phyloP scores from a whole-genome alignment of 306 rosid species.

The Cicer yamashitae region DNA sequence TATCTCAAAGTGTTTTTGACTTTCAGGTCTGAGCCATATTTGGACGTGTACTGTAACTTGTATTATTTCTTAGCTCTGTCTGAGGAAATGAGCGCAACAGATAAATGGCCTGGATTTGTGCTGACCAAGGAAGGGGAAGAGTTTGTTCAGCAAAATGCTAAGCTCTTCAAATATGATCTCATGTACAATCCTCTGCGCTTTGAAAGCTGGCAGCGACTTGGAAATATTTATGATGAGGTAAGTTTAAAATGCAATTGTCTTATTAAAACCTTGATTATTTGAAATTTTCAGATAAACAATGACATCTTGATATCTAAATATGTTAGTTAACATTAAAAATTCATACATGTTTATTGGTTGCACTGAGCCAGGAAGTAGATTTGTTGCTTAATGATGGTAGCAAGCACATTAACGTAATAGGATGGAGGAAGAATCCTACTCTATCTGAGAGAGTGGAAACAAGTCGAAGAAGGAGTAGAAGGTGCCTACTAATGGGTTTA shows the following conservation, averaged over 20 bases:
- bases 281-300: constrained; percentile 28
- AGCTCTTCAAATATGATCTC: constrained; percentile 89
- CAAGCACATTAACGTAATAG: constrained; percentile 89
- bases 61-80: constrained; percentile 92
- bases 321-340: constrained; percentile 24
- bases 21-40: constrained; percentile 90
- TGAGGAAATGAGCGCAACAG: constrained; percentile 97
- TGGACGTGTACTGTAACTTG: constrained; percentile 88
- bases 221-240: constrained; percentile 93
- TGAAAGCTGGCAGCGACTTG: constrained; percentile 97
- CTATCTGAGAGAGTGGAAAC: constrained; percentile 89
- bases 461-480: constrained; percentile 95
- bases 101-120: constrained; percentile 98
- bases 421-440: constrained; percentile 87
- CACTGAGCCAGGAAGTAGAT: constrained; percentile 84
- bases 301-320: constrained; percentile 36
- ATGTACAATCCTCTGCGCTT: constrained; percentile 84
- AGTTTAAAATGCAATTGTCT: constrained; percentile 38
- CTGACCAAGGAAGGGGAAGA: constrained; percentile 97
- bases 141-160: constrained; percentile 89
- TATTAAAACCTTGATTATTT: constrained; percentile 26
- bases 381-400: constrained; percentile 96
- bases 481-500: constrained; percentile 93
- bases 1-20: constrained; percentile 44
- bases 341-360: constrained; percentile 41